Percentiles rank a stretch among this genome's conserved stretches.
phyloP scores from a whole-genome alignment of 768 basidiomycete genomes.

The Panaeolus papilionaceus region DNA sequence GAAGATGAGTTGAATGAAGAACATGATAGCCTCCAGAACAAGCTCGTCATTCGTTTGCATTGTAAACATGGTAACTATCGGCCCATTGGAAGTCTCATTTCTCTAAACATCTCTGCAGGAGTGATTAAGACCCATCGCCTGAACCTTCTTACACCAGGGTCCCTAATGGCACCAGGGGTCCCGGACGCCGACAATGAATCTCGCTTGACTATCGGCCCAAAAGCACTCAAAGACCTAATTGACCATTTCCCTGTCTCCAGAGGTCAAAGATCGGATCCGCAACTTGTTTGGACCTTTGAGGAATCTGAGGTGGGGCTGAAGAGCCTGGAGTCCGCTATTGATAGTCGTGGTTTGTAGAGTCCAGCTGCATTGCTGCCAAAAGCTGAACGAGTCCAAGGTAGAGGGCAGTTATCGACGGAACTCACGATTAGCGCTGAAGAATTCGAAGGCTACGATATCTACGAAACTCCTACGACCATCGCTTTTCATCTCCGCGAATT shows the following conservation, averaged over 20 bases:
- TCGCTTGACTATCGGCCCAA: slow-evolving; percentile 72
- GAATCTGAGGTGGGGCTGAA: slow-evolving; percentile 71
- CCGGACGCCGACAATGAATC: slow-evolving; percentile 66
- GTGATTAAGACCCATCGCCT: slow-evolving; percentile 85
- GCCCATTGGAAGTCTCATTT: slow-evolving; percentile 1
- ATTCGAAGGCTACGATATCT: slow-evolving; percentile 79
- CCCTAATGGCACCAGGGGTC: slow-evolving; percentile 70
- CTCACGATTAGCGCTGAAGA: slow-evolving; percentile 79
- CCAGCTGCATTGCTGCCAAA: not conserved
- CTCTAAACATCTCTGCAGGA: slow-evolving; percentile 46
- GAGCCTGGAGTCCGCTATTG: slow-evolving; percentile 70
- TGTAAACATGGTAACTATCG: slow-evolving; percentile 78
- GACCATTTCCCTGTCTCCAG: slow-evolving; percentile 79
- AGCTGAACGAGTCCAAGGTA: slow-evolving; percentile 40
- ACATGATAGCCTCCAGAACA: slow-evolving; percentile 71
- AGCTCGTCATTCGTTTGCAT: slow-evolving; percentile 71
- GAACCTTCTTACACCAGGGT: slow-evolving; percentile 60
- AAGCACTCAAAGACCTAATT: slow-evolving; percentile 75
- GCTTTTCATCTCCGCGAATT: slow-evolving; percentile 87
- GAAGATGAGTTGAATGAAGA: slow-evolving; percentile 49
- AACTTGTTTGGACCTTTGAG: slow-evolving; percentile 82
- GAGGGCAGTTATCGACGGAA: slow-evolving; percentile 74
- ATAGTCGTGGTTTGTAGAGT: slow-evolving; percentile 58
- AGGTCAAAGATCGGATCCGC: slow-evolving; percentile 72
- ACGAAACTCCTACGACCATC: slow-evolving; percentile 66